Conservation (phyloP, 345 rosid species). For the Gossypium stocksii region DNA sequence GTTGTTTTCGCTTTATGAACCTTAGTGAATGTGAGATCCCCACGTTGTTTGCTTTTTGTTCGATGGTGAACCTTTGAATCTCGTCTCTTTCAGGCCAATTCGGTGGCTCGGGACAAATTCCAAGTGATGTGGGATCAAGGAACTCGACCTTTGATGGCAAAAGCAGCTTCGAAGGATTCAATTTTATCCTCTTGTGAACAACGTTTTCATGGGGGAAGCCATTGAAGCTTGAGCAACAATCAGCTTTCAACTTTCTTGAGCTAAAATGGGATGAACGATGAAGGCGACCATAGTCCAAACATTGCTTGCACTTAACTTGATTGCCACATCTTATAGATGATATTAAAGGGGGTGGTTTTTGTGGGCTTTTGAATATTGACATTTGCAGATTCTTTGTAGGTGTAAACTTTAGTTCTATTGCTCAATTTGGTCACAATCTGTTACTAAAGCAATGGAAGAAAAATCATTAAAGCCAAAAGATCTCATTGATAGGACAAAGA, state of each 20-base stretch:
- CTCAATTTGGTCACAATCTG: not conserved
- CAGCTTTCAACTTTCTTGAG: constrained; percentile 20
- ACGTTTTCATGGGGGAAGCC: constrained; percentile 11
- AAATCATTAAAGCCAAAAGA: too few species aligned
- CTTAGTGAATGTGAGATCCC: constrained; percentile 59
- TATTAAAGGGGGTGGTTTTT: not conserved
- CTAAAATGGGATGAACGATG: constrained; percentile 18
- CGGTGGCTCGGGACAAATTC: constrained; percentile 32
- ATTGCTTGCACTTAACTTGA: not conserved
- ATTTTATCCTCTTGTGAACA: not conserved
- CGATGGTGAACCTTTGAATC: not conserved
- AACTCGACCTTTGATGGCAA: constrained; percentile 32
- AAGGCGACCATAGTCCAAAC: not conserved
- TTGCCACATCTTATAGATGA: not conserved
- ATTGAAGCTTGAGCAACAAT: constrained; percentile 18
- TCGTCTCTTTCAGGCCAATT: not conserved
- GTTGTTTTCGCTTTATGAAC: constrained; percentile 50
- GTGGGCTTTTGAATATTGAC: constrained; percentile 11
- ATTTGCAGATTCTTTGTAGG: constrained; percentile 18
- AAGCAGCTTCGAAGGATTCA: constrained; percentile 14
- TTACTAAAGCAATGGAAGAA: too few species aligned
- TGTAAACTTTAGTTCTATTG: constrained; percentile 30
- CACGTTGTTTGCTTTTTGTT: constrained; percentile 45
- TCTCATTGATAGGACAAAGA: too few species aligned
- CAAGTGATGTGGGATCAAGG: constrained; percentile 33